A percentile compares a stretch with the other conserved stretches of the same genome.
These are phyloP conservation scores for Seminavis robusta DNA, from an alignment of 108 stramenopile species.

Conservation along the genomic window DNA sequence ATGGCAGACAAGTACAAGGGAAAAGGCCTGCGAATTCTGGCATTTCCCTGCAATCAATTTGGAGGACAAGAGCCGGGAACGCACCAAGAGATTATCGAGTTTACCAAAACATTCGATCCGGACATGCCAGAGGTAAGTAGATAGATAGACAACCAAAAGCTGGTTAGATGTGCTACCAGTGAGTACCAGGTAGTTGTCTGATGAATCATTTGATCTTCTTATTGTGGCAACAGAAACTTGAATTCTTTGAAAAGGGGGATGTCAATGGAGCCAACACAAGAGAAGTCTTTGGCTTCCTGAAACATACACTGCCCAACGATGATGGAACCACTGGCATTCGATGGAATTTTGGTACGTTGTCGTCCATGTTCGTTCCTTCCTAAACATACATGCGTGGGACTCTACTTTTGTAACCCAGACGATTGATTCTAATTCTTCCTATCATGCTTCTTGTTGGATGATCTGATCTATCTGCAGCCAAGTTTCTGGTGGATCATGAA, in stretches of 20 bases:
- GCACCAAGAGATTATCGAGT: constrained; percentile 51
- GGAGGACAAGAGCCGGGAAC: constrained; percentile 65
- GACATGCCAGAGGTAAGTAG: no score
- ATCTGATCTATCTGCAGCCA: no score
- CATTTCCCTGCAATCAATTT: constrained; percentile 77
- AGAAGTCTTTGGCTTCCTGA: constrained; percentile 63
- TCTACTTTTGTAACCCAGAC: neutral
- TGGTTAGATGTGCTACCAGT: no score
- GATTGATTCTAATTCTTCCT: neutral
- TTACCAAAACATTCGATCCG: no score
- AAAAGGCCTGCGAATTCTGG: constrained; percentile 53
- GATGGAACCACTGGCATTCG: constrained; percentile 56
- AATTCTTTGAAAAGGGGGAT: constrained; percentile 67
- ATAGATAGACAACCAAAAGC: no score
- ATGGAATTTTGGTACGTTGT: constrained; percentile 18
- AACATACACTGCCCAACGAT: constrained; percentile 40
- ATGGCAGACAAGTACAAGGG: constrained; percentile 39
- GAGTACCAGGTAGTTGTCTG: no score
- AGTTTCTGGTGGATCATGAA: constrained; percentile 53
- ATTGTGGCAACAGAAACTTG: no score
- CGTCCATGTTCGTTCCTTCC: neutral
- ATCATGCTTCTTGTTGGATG: constrained; percentile 33
- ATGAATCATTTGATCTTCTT: no score
- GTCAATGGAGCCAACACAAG: constrained; percentile 62
- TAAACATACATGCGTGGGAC: neutral